A percentile compares a stretch with the other conserved stretches of the same genome.
Conservation (phyloP, 306 rosid genomes). For the Cercis canadensis region DNA sequence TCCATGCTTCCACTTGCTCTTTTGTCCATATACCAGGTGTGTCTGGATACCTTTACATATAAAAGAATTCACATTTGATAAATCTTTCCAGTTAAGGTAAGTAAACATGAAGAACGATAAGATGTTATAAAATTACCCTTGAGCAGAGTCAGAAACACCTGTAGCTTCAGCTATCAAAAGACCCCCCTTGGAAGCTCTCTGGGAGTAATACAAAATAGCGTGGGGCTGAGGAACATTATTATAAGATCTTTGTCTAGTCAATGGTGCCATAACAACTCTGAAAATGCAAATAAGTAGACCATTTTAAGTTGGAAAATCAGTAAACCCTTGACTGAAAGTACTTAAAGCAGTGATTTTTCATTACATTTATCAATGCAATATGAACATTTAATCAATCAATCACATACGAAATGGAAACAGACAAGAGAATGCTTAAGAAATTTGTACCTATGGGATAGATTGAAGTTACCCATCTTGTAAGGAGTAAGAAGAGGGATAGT, state of each 20-base stretch:
- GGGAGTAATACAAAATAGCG: constrained; percentile 65
- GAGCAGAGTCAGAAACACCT: constrained; percentile 56
- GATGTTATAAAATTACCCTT: constrained; percentile 44
- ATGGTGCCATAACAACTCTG: constrained; percentile 60
- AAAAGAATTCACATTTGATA: not conserved
- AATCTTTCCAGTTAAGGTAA: not conserved
- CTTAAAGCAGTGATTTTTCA: not conserved
- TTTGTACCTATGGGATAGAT: constrained; percentile 50
- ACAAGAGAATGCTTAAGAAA: too few relatives aligned
- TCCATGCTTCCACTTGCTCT: constrained; percentile 65
- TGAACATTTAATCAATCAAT: not conserved
- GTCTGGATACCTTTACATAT: constrained; percentile 28
- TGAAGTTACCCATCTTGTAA: constrained; percentile 49
- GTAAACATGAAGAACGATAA: not conserved
- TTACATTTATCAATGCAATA: too few relatives aligned
- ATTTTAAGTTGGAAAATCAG: not conserved
- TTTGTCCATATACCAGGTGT: constrained; percentile 55
- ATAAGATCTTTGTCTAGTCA: constrained; percentile 52
- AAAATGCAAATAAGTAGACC: not conserved
- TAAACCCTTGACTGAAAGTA: not conserved
- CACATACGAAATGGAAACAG: too few relatives aligned
- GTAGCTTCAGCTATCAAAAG: constrained; percentile 57
- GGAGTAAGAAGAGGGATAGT: constrained; percentile 41
- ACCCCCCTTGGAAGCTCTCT: constrained; percentile 56
- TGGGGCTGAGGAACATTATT: constrained; percentile 55